Evolutionary conservation across 306 rosid species (phyloP), one percentile per base, ranked within the genome.

Genomic region (Ammopiptanthus mongolicus): DNA sequence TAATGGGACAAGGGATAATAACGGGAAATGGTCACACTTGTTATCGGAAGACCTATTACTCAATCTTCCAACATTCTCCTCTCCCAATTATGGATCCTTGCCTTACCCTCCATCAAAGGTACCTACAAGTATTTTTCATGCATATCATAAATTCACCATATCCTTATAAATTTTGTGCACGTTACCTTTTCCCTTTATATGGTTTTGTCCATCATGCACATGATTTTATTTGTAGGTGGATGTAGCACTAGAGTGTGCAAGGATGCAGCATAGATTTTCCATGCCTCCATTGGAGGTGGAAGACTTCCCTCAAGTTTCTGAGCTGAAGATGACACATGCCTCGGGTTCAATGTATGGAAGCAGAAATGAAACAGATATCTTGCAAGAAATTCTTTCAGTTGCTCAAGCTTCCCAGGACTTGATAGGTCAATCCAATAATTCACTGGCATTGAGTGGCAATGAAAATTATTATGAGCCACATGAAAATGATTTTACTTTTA

Each of bases 301-400:
- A 66, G 93, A 88, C 63, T 91, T 85, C 71, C 87, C 92, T 65
- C 96, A 85, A 67, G 82, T 67, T 58, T 70, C 84, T 37, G 87
- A 90, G 72, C 70, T 80, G 74, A 90, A 70, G 79, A 72, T 73
- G 79, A 53, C 78, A 71, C 92, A 85, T 39, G 75, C 83, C 10
- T 51, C 70, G 5, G 37, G 74, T 34, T 48, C 86, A 70, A 76
- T 33, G 13, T 48, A 28, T 8, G 80, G 81, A 51, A 78, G 64
- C 58, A 53, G 78, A 34, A 77, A 70, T 10, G 88, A 75, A 64
- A 88, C 88, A 0, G 96, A 93, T 85, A 81, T 87, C 13, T 56
- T 91, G 88, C 93, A 93, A 46, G 98, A 91, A 78, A 93, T 93
- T 78, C 97, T 89, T 64, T 89, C 98, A 19, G 96, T 88, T 15